Evolutionary conservation across 805 yeast species (phyloP).

Genomic region (Candida schatavii): DNA sequence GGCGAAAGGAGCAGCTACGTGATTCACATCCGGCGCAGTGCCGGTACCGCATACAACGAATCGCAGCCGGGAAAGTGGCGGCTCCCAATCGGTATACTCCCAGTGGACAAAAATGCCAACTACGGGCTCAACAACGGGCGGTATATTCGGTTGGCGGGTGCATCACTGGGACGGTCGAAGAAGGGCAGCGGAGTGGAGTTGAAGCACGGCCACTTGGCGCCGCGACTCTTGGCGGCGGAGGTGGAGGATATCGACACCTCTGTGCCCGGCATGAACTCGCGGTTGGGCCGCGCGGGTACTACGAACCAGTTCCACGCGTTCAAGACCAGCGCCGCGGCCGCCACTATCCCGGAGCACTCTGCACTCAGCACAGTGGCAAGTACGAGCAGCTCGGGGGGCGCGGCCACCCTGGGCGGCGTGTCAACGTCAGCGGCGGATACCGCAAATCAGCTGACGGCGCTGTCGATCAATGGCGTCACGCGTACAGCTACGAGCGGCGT

Average conservation of each 20-base stretch:
- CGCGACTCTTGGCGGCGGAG: constrained; percentile 70
- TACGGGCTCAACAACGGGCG: constrained; percentile 22
- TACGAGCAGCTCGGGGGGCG: background rate
- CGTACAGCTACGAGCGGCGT: constrained; percentile 5
- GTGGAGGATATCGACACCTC: constrained; percentile 59
- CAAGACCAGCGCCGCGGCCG: background rate
- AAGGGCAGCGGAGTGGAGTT: constrained; percentile 49
- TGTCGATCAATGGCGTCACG: background rate
- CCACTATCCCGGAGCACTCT: background rate
- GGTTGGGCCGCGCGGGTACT: constrained; percentile 10
- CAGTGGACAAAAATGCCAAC: constrained; percentile 36
- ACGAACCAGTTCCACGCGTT: background rate
- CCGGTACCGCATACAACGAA: constrained; percentile 50
- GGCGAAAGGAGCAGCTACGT: constrained; percentile 55
- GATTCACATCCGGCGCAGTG: constrained; percentile 36
- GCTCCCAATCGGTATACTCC: constrained; percentile 54
- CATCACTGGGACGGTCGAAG: constrained; percentile 23
- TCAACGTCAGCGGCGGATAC: constrained; percentile 13
- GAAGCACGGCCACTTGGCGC: constrained; percentile 61
- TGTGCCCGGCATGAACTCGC: constrained; percentile 8
- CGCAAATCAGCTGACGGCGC: constrained; percentile 6
- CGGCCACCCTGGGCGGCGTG: background rate
- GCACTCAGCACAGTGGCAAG: background rate
- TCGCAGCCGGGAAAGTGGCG: constrained; percentile 46
- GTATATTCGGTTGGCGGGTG: constrained; percentile 26